These are phyloP conservation scores for Cercophora samala DNA, from an alignment of 495 filamentous ascomycete species.

Conservation along the genomic window DNA sequence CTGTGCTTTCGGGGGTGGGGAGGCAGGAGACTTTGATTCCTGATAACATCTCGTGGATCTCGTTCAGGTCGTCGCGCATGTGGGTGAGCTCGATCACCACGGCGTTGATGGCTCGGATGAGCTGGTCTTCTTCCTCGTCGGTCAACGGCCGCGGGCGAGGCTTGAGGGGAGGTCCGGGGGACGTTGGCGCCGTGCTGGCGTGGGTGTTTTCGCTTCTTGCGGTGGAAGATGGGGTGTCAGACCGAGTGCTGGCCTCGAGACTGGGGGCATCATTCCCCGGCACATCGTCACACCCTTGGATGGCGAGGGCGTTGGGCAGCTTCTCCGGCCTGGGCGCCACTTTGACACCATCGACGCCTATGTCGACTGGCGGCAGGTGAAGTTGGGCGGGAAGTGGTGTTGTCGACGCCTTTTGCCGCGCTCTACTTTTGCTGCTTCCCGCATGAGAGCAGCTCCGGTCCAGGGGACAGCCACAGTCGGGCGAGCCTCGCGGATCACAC, in stretches of 20 bases:
- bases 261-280: neutral
- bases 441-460: slow-evolving; percentile 11
- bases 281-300: neutral
- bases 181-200: neutral
- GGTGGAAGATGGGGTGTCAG: neutral
- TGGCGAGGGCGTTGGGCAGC: neutral
- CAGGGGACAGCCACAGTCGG: slow-evolving; percentile 7
- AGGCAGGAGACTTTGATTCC: neutral
- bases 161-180: neutral
- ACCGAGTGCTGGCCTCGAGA: neutral
- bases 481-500: neutral
- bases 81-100: neutral
- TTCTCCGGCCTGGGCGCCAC: neutral
- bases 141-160: neutral
- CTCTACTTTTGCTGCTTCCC: slow-evolving; percentile 6
- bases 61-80: neutral
- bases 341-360: neutral
- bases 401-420: neutral
- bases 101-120: slow-evolving; percentile 4
- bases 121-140: neutral
- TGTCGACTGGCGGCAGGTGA: neutral
- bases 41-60: neutral
- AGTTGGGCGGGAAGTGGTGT: neutral
- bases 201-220: neutral
- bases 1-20: neutral